phyloP scores from a whole-genome alignment of 148 eudicot species.

The Rhododendron kiyosumense region DNA sequence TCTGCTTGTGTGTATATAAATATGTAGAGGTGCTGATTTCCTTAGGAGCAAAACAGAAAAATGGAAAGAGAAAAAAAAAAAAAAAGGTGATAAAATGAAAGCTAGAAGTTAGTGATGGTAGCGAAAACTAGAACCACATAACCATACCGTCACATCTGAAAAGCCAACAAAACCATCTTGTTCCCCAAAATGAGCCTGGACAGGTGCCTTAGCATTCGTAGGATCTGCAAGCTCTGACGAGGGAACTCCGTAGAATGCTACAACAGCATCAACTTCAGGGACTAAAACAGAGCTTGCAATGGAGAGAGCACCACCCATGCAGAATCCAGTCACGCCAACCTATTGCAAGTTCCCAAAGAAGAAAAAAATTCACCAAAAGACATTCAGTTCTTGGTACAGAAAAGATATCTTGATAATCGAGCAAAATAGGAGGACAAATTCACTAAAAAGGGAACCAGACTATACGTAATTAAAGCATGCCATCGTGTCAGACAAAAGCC shows the following conservation, averaged over 20 bases:
- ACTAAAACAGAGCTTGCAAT: conserved; percentile 76
- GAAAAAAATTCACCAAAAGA: not conserved
- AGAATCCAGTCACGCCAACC: conserved; percentile 94
- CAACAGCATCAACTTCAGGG: conserved; percentile 82
- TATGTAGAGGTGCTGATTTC: not conserved
- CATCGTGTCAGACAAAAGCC: not conserved
- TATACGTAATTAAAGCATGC: not conserved
- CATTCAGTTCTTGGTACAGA: not conserved
- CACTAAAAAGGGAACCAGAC: not conserved
- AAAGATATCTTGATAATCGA: not conserved
- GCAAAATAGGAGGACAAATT: not conserved
- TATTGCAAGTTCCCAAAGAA: conserved; percentile 14
- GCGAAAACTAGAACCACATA: not conserved
- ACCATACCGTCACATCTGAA: conserved; percentile 75
- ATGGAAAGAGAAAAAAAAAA: not conserved
- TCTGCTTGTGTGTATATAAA: no score
- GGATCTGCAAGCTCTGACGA: conserved; percentile 77
- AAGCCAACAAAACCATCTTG: conserved; percentile 71
- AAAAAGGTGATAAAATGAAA: not conserved
- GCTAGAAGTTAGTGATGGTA: not conserved
- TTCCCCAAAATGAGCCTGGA: conserved; percentile 88
- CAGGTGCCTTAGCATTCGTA: conserved; percentile 64
- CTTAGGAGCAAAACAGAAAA: not conserved
- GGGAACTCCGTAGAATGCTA: conserved; percentile 84
- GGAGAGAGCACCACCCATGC: conserved; percentile 97